phyloP scores from a whole-genome alignment of 2,329 filamentous ascomycete species.

The Diaporthe sp. region DNA sequence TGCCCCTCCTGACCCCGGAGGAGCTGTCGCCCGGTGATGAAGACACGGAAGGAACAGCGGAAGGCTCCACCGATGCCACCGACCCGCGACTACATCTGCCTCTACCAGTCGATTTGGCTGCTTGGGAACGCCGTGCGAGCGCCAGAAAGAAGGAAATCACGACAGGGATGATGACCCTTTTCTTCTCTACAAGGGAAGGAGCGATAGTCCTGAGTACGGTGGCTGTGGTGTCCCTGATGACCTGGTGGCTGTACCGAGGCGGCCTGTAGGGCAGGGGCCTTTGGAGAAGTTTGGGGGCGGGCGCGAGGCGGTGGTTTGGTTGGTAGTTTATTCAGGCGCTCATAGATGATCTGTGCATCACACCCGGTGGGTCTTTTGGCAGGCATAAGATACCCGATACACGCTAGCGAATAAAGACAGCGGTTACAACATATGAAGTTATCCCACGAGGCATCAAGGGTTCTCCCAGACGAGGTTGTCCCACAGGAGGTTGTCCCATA shows the following conservation, averaged over 20 bases:
- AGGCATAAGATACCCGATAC: constrained; percentile 16
- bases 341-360: not conserved
- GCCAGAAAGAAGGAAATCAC: constrained; percentile 62
- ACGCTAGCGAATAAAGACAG: constrained; percentile 30
- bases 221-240: constrained; percentile 56
- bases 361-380: no score
- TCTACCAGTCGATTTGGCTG: constrained; percentile 66
- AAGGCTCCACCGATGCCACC: not conserved
- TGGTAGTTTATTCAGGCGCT: not conserved
- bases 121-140: constrained; percentile 65
- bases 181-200: constrained; percentile 68
- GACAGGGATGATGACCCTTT: constrained; percentile 67
- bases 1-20: constrained; percentile 69
- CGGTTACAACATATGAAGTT: not conserved
- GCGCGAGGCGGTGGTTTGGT: not conserved
- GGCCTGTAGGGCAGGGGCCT: constrained; percentile 36
- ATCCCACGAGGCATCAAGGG: not conserved
- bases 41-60: not conserved
- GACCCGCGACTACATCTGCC: constrained; percentile 63
- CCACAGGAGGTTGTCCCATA: no score
- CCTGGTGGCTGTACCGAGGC: constrained; percentile 58
- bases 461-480: no score
- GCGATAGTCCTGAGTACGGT: constrained; percentile 60
- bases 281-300: not conserved
- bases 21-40: constrained; percentile 52